Conservation (phyloP, 371 early-diverging fungal species). For the Circinella umbellata region DNA sequence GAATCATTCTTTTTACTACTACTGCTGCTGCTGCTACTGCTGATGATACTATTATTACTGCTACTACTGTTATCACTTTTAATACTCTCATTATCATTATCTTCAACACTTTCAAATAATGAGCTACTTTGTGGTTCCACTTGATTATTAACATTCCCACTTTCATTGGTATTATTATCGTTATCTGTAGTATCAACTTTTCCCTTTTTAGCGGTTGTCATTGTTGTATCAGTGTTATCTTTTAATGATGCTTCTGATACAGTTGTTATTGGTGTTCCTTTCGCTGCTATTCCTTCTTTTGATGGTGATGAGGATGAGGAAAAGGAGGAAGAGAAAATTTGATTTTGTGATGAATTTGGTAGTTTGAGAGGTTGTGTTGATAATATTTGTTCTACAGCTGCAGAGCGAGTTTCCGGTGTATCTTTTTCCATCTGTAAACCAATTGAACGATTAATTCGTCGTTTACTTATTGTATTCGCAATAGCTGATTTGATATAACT, state of each 20-base stretch:
- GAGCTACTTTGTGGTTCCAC: too few species aligned
- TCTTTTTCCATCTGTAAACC: slow-evolving; percentile 52
- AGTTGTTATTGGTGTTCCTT: not conserved
- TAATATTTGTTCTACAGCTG: slow-evolving; percentile 14
- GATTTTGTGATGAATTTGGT: slow-evolving; percentile 21
- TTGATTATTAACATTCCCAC: not conserved
- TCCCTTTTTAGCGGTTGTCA: not conserved
- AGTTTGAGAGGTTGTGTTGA: not conserved
- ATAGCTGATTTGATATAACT: slow-evolving; percentile 76
- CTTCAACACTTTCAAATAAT: too few species aligned
- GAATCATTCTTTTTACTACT: too few species aligned
- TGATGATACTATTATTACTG: too few species aligned
- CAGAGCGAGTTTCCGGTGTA: slow-evolving; percentile 11
- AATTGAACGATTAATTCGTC: slow-evolving; percentile 69
- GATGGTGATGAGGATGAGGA: slow-evolving; percentile 27
- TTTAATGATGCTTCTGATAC: not conserved
- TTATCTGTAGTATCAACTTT: too few species aligned
- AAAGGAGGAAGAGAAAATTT: not conserved
- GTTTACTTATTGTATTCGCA: slow-evolving; percentile 71
- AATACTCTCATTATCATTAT: too few species aligned
- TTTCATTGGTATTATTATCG: too few species aligned
- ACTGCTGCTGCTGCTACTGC: slow-evolving; percentile 14
- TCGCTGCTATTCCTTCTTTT: slow-evolving; percentile 14
- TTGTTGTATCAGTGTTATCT: not conserved
- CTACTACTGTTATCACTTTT: too few species aligned